A percentile compares a stretch with the other conserved stretches of the same genome.
phyloP scores from a whole-genome alignment of 352 stramenopile species.

The Phytophthora crassamura region DNA sequence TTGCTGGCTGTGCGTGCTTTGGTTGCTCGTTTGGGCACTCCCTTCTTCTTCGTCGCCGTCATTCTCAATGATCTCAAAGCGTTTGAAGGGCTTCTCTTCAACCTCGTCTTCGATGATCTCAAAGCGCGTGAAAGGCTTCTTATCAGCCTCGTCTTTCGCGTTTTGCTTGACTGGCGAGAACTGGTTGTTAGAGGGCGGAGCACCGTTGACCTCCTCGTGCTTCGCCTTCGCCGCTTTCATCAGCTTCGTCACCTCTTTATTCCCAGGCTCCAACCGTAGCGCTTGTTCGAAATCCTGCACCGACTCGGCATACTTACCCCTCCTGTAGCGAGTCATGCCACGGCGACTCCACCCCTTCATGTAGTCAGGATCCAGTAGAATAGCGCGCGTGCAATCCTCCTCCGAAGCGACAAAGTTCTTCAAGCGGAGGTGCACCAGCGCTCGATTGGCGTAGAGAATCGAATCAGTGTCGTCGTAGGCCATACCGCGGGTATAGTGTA shows the following conservation, averaged over 20 bases:
- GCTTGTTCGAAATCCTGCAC: slow-evolving; percentile 84
- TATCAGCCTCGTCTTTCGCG: neutral
- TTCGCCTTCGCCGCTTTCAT: slow-evolving; percentile 79
- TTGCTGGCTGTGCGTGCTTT: slow-evolving; percentile 14
- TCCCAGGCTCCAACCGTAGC: slow-evolving; percentile 67
- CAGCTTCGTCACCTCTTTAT: slow-evolving; percentile 81
- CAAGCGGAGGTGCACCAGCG: slow-evolving; percentile 77
- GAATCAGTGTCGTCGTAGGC: slow-evolving; percentile 80
- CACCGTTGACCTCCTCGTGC: slow-evolving; percentile 70
- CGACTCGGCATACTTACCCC: slow-evolving; percentile 88
- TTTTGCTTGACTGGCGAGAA: slow-evolving; percentile 11
- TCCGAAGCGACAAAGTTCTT: slow-evolving; percentile 90
- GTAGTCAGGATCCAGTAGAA: slow-evolving; percentile 86
- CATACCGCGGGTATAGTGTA: slow-evolving; percentile 92
- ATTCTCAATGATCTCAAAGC: slow-evolving; percentile 75
- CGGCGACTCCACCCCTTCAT: slow-evolving; percentile 88
- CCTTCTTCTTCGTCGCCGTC: slow-evolving; percentile 6
- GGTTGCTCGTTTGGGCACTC: slow-evolving; percentile 18
- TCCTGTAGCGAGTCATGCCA: slow-evolving; percentile 88
- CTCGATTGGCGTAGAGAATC: slow-evolving; percentile 89
- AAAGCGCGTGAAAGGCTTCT: slow-evolving; percentile 66
- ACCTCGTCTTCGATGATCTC: slow-evolving; percentile 66
- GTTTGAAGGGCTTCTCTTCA: slow-evolving; percentile 51
- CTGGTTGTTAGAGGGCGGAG: slow-evolving; percentile 33
- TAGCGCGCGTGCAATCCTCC: slow-evolving; percentile 81